These are phyloP conservation scores for Atkinsonella hypoxylon DNA, from an alignment of 2,329 filamentous ascomycete species.

Conservation along the genomic window DNA sequence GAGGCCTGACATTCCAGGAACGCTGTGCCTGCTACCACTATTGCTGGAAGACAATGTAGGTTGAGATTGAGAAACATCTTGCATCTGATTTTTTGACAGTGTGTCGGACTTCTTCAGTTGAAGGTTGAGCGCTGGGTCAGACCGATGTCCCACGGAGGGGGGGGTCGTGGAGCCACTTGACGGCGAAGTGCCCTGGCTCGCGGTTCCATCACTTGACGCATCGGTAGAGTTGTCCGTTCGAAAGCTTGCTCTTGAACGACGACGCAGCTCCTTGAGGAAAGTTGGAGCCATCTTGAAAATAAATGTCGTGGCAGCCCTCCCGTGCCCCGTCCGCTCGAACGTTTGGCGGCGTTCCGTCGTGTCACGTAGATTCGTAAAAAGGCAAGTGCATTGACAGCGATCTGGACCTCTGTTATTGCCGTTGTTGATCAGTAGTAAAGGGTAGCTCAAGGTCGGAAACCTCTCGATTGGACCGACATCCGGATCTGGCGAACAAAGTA, in stretches of 20 bases:
- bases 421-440: not conserved
- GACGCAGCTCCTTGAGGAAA: constrained; percentile 66
- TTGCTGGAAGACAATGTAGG: constrained; percentile 25
- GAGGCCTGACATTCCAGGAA: constrained; percentile 50
- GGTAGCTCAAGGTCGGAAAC: not conserved
- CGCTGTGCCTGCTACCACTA: constrained; percentile 48
- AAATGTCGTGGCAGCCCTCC: not conserved
- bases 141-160: constrained; percentile 57
- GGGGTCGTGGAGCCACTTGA: constrained; percentile 63
- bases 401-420: not conserved
- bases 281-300: constrained; percentile 40
- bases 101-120: constrained; percentile 37
- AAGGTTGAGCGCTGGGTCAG: constrained; percentile 51
- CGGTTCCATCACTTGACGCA: constrained; percentile 46
- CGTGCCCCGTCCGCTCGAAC: not conserved
- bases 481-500: not conserved
- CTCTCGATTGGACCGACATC: not conserved
- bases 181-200: constrained; percentile 45
- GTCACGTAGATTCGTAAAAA: not conserved
- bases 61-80: constrained; percentile 17
- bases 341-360: not conserved
- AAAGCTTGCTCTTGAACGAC: constrained; percentile 66
- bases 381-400: not conserved
- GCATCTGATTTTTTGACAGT: constrained; percentile 7
- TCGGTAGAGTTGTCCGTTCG: constrained; percentile 51